Percentiles rank a stretch among this genome's conserved stretches.
phyloP scores from a whole-genome alignment of 345 rosid genomes.

The Litchi chinensis region DNA sequence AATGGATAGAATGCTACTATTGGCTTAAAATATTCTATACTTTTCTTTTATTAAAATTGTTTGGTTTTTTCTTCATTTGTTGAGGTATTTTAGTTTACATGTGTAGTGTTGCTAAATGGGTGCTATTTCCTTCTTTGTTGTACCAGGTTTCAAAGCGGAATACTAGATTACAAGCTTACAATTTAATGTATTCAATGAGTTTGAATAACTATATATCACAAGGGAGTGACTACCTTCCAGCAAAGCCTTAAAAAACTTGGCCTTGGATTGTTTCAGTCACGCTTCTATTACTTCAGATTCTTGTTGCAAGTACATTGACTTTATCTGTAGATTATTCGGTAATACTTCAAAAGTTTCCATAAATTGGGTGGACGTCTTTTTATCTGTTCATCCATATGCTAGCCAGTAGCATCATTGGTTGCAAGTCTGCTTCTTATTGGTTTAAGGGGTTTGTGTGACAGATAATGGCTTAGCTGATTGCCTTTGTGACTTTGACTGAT shows the following conservation, averaged over 20 bases:
- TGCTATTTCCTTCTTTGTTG: slow-evolving; percentile 35
- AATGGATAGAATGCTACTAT: neutral
- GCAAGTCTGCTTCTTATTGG: slow-evolving; percentile 63
- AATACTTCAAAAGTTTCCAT: slow-evolving; percentile 48
- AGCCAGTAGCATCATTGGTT: slow-evolving; percentile 57
- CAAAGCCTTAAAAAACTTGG: slow-evolving; percentile 47
- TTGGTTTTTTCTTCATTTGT: neutral
- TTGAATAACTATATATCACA: slow-evolving; percentile 12
- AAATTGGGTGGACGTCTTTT: slow-evolving; percentile 48
- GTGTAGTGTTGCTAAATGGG: slow-evolving; percentile 10
- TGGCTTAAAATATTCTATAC: neutral
- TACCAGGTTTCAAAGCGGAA: slow-evolving; percentile 40
- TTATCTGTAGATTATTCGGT: slow-evolving; percentile 43
- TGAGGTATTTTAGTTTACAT: neutral
- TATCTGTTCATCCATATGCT: slow-evolving; percentile 70
- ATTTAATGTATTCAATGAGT: slow-evolving; percentile 32
- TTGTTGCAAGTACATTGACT: slow-evolving; percentile 51
- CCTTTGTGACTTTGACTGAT: slow-evolving; percentile 76
- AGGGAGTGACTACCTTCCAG: slow-evolving; percentile 33
- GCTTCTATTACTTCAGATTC: slow-evolving; percentile 43
- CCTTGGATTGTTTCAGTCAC: slow-evolving; percentile 46
- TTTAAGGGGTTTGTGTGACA: slow-evolving; percentile 67
- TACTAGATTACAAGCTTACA: slow-evolving; percentile 45
- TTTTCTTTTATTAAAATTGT: no score
- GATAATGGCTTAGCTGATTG: slow-evolving; percentile 60